Base-by-base conservation (phyloP, 2,329 filamentous ascomycete species). In the Macrophomina phaseolina region DNA sequence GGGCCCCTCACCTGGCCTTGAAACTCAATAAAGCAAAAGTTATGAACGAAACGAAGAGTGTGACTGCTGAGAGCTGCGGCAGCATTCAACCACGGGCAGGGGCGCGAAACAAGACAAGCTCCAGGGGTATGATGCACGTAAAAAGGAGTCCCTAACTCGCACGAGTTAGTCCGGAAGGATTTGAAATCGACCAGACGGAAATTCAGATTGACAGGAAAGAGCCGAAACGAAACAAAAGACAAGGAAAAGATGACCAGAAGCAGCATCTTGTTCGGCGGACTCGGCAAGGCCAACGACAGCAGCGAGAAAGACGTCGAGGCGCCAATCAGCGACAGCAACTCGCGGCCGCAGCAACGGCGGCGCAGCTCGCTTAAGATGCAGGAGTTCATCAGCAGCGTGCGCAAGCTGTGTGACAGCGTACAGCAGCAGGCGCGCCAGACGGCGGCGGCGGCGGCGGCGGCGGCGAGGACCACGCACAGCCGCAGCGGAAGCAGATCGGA, bases 381-480 rank as follows among this genome's bases (percentile, higher is more conserved):
- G 28, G 42, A 8, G 14, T 28, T 62, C 30, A 32, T 48, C 42
- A 36, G 23, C 42, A 40, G 58, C 30, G 32, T 62, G n/a, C 58
- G 58, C 45, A 49, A 28, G 32, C 32, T 62, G 32, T 62, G 45
- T 42, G 58, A 62, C 58, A 45, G 58, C 11, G 18, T 62, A 8
- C 58, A 62, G 32, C 52, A 55, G 52, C 52, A 55, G 28, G 51
- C 51, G 8, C 56, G 56, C 5, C 56, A 61, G 30, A 49, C 58
- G 40, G 40, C 55, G 55, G 36, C 36, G 18, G 18, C 18, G 55
- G 36, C 36, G 18, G 18, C 18, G 18, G 18, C 18, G 36, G 36
- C 36, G 11, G 36, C 36, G 11, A 38, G 36, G 36, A 34, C 55
- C 6, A 18, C 42, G 18, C 52, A 38, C n/a, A 62, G 38, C 18